phyloP scores from a whole-genome alignment of 2,329 filamentous ascomycete genomes.

The Aphanocladium album region DNA sequence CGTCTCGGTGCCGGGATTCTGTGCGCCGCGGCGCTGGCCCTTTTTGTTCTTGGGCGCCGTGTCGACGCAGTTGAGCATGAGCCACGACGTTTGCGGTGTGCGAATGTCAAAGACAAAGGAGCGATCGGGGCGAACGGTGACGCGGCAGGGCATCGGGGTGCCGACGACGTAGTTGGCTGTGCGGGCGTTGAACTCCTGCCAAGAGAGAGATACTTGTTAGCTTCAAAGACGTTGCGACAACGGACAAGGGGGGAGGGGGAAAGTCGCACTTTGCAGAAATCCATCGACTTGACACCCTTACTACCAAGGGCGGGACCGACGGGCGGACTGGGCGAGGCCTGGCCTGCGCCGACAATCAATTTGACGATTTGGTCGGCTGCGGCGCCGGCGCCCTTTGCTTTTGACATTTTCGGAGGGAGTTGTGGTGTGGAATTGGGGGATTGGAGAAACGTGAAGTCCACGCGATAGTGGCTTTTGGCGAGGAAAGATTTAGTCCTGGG shows the following conservation, averaged over 20 bases:
- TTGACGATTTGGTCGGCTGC: constrained; percentile 76
- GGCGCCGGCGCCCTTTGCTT: constrained; percentile 35
- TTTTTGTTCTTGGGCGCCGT: constrained; percentile 67
- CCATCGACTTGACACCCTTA: constrained; percentile 98
- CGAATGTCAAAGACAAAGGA: constrained; percentile 90
- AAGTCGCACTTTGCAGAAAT: constrained; percentile 85
- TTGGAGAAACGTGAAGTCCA: neutral
- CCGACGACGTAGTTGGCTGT: constrained; percentile 79
- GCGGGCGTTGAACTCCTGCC: constrained; percentile 91
- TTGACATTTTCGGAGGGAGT: constrained; percentile 43
- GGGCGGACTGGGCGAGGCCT: constrained; percentile 89
- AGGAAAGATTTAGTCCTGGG: neutral
- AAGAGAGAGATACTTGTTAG: constrained; percentile 14
- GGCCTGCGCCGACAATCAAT: constrained; percentile 92
- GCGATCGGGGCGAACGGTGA: constrained; percentile 88
- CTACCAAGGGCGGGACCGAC: constrained; percentile 94
- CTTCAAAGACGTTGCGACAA: no score
- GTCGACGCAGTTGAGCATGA: constrained; percentile 73
- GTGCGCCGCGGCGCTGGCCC: constrained; percentile 72
- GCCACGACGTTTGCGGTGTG: constrained; percentile 88
- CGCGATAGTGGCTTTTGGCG: neutral
- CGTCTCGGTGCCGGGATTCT: constrained; percentile 67
- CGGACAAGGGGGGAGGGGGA: neutral
- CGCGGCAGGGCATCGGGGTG: constrained; percentile 83
- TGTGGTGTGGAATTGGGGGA: constrained; percentile 13